Evolutionary conservation across 2,329 filamentous ascomycete species (phyloP), one percentile per base, ranked within the genome.

Genomic region (Diaporthe velutina): DNA sequence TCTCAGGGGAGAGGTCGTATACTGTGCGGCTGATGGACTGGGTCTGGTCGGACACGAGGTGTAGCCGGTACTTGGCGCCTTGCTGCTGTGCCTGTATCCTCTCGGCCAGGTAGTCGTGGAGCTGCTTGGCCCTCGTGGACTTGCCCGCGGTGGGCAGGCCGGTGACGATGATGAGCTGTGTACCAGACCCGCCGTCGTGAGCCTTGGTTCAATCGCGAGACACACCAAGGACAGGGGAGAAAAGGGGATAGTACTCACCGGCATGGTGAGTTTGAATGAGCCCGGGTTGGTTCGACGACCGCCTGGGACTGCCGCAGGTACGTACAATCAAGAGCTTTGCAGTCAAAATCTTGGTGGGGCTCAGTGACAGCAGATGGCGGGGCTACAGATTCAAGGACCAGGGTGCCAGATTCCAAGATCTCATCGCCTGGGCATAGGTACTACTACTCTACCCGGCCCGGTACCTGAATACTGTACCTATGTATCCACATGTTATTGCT

Each of bases 1-100:
- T 82, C 3, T 82, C 80, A 5, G 86, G 84, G 2, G 89, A 90
- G 54, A 93, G 88, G 79, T 93, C 91, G 86, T 96, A 96, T 55
- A 94, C 94, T 73, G 88, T 81, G 75, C 94, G 93, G 4, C 91
- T 86, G 73, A 96, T 91, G 58, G 91, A 91, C 57, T 95, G 90
- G 5, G 88, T 88, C 77, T 94, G 90, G 84, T 96, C 93, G 73
- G 93, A 94, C 79, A 96, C 90, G 77, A 94, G 90, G 81, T 95
- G 92, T 4, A 95, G 87, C 75, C 92, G 92, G 79, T 94, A 91
- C 74, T 87, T 86, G 30, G 84, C 77, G 35, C 79, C 79, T 12
- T 73, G 58, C 77, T 64, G 79, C 73, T 73, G 80, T 74, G 79
- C 80, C 77, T 83, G 83, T 82, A 92, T 91, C 80, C 89, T 91